Percentiles rank a stretch among this genome's conserved stretches.
phyloP scores from a whole-genome alignment of 2,329 filamentous ascomycete genomes.

The Cryphonectria japonica region DNA sequence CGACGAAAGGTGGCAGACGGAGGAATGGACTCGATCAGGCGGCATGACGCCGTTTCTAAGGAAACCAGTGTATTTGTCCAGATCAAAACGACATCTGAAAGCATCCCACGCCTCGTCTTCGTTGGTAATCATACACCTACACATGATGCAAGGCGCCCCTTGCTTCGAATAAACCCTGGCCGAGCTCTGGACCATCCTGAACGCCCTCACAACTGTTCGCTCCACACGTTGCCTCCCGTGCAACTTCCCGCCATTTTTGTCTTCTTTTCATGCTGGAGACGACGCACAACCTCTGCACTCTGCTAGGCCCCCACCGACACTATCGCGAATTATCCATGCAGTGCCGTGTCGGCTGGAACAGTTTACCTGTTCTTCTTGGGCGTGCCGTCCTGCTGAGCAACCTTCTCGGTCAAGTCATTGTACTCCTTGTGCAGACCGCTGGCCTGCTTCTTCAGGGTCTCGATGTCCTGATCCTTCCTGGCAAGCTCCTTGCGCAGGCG shows the following conservation, averaged over 20 bases:
- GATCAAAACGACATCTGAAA: neutral
- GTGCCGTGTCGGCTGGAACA: neutral
- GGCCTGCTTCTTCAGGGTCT: conserved; percentile 90
- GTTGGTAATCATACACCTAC: conserved; percentile 2
- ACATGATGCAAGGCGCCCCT: conserved; percentile 9
- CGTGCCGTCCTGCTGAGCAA: conserved; percentile 59
- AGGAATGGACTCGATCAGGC: neutral
- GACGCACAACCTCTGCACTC: neutral
- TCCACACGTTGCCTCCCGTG: neutral
- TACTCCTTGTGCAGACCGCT: conserved; percentile 85
- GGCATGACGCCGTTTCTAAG: neutral
- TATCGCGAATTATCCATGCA: neutral
- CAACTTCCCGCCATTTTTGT: neutral
- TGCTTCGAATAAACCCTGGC: neutral
- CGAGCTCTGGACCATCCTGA: neutral
- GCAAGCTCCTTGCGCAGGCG: conserved; percentile 72
- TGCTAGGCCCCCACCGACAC: neutral
- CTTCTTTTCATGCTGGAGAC: neutral
- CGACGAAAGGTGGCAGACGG: neutral
- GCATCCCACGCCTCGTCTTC: conserved; percentile 3
- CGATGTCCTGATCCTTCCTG: conserved; percentile 80
- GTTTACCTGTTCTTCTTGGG: conserved; percentile 62
- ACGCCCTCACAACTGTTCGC: neutral
- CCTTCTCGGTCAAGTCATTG: conserved; percentile 81
- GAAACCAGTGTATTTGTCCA: conserved; percentile 1